Percentiles rank a stretch among this genome's conserved stretches.
phyloP scores from a whole-genome alignment of 495 filamentous ascomycete genomes.

The Aspergillus funiculosus region DNA sequence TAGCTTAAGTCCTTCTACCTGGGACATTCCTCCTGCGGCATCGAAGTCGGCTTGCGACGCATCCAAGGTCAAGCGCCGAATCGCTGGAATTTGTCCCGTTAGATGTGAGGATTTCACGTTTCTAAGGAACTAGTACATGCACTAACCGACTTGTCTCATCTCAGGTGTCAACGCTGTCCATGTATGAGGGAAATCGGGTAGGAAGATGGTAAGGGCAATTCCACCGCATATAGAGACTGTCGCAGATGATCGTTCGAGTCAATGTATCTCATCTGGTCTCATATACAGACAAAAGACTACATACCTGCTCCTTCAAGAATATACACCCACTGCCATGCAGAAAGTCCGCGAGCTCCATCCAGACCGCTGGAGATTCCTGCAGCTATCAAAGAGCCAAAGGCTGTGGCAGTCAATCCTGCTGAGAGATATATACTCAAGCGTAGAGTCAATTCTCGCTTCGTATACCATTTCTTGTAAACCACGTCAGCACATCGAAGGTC shows the following conservation, averaged over 20 bases:
- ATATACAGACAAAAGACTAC: not conserved
- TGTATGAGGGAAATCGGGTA: slow-evolving; percentile 36
- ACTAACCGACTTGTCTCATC: slow-evolving; percentile 26
- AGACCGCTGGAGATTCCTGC: slow-evolving; percentile 50
- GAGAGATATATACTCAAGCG: slow-evolving; percentile 1
- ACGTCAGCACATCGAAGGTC: not conserved
- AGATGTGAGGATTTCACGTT: not conserved
- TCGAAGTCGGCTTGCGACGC: slow-evolving; percentile 35
- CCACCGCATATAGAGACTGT: slow-evolving; percentile 19
- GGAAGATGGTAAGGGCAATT: slow-evolving; percentile 25
- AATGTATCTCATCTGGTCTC: not conserved
- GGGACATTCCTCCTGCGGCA: slow-evolving; percentile 28
- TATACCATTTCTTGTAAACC: slow-evolving; percentile 9
- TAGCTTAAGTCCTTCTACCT: slow-evolving; percentile 35
- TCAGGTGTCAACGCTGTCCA: slow-evolving; percentile 34
- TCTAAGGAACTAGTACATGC: too few relatives aligned
- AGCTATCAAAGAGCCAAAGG: slow-evolving; percentile 7
- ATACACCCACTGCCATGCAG: slow-evolving; percentile 42
- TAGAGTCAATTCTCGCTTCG: slow-evolving; percentile 4
- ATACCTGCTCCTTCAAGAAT: slow-evolving; percentile 33
- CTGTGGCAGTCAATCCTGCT: not conserved
- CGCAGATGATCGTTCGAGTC: too few relatives aligned
- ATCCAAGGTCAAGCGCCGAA: slow-evolving; percentile 32
- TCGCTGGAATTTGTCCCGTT: slow-evolving; percentile 16
- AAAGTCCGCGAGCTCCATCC: slow-evolving; percentile 25